phyloP scores from a whole-genome alignment of 2,329 filamentous ascomycete genomes.

The Colletotrichum simmondsii region DNA sequence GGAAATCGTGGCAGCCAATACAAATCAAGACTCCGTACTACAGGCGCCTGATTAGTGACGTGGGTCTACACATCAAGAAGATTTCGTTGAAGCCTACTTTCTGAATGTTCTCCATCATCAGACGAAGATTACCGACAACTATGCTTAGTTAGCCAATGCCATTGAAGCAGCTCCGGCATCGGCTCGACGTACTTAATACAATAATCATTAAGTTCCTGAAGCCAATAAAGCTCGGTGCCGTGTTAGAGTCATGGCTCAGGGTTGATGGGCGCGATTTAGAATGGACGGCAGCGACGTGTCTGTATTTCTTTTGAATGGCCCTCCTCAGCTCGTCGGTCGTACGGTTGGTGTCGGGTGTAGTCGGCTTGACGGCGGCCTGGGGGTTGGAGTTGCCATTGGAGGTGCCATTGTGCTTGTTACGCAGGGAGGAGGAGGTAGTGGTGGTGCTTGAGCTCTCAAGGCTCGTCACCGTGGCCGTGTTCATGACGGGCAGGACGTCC shows the following conservation, averaged over 20 bases:
- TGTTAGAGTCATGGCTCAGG: constrained; percentile 83
- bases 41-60: neutral
- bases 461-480: constrained; percentile 51
- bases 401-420: constrained; percentile 33
- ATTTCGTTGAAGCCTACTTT: constrained; percentile 66
- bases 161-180: constrained; percentile 1
- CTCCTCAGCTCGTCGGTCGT: constrained; percentile 45
- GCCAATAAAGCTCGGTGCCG: constrained; percentile 85
- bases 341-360: constrained; percentile 18
- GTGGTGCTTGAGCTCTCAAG: constrained; percentile 28
- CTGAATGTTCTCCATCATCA: constrained; percentile 97
- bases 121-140: constrained; percentile 92
- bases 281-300: constrained; percentile 91
- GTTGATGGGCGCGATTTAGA: constrained; percentile 78
- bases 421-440: constrained; percentile 19
- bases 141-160: constrained; percentile 21
- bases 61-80: constrained; percentile 23
- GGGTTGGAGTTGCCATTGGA: constrained; percentile 33
- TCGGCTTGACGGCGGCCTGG: constrained; percentile 35
- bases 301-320: constrained; percentile 75
- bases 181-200: constrained; percentile 74
- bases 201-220: constrained; percentile 98
- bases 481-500: constrained; percentile 44
- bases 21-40: constrained; percentile 97
- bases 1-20: constrained; percentile 88